Conservation (phyloP, 305 asterid species). For the Solanum aculeatissimum region DNA sequence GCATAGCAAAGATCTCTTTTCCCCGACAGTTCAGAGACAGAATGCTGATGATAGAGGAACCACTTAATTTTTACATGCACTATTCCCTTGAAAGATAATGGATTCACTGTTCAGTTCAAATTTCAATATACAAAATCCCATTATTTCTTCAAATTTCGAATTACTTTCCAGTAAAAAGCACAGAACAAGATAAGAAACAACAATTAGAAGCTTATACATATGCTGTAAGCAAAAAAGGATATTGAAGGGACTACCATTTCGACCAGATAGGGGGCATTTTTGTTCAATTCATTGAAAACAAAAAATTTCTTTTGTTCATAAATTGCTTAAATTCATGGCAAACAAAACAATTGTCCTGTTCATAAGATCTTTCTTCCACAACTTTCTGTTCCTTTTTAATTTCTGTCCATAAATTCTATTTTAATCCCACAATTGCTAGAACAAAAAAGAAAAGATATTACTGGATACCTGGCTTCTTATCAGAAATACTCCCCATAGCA, state of each 20-base stretch:
- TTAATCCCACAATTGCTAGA: not conserved
- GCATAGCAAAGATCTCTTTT: not conserved
- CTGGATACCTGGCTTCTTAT: not conserved
- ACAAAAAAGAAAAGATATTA: not conserved
- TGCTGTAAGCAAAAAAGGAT: not conserved
- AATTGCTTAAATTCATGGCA: not conserved
- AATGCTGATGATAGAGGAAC: not conserved
- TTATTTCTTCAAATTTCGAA: not conserved
- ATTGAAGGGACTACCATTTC: not conserved
- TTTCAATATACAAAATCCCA: not conserved
- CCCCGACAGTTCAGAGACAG: not conserved
- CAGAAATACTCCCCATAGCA: not conserved
- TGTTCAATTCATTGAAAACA: not conserved
- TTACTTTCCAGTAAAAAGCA: not conserved
- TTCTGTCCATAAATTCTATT: not conserved
- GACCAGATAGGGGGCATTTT: not conserved
- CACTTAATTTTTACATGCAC: not conserved
- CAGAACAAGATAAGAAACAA: not conserved
- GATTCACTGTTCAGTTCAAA: not conserved
- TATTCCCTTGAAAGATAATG: not conserved
- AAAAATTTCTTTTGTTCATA: not conserved
- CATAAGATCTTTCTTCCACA: not conserved
- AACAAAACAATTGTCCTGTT: not conserved
- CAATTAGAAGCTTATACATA: not conserved
- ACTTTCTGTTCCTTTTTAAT: not conserved